Conservation (phyloP, 352 stramenopile genomes). For the Phytophthora megakarya region DNA sequence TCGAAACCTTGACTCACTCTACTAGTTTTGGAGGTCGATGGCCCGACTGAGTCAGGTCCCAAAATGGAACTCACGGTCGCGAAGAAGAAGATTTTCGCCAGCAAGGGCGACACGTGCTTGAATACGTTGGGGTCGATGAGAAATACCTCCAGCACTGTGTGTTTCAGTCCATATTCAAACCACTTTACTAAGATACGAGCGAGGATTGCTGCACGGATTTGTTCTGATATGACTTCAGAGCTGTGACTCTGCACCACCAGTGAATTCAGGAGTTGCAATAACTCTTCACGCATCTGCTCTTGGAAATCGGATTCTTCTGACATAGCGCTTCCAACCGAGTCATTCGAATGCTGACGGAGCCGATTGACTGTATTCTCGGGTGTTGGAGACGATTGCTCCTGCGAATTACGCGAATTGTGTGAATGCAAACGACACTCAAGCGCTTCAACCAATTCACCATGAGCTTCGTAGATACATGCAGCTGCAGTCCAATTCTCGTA, state of each 20-base stretch:
- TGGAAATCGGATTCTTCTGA: slow-evolving; percentile 55
- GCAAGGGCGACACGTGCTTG: slow-evolving; percentile 54
- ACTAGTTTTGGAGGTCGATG: slow-evolving; percentile 13
- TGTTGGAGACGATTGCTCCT: neutral
- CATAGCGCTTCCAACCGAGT: slow-evolving; percentile 25
- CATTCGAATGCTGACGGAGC: slow-evolving; percentile 38
- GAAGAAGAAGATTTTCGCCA: slow-evolving; percentile 81
- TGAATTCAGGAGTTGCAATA: slow-evolving; percentile 63
- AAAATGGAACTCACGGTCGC: slow-evolving; percentile 65
- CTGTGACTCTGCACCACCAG: slow-evolving; percentile 60
- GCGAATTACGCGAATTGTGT: slow-evolving; percentile 46
- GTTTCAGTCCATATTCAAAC: slow-evolving; percentile 75
- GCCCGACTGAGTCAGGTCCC: slow-evolving; percentile 16
- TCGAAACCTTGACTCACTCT: slow-evolving; percentile 47
- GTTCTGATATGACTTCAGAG: slow-evolving; percentile 37
- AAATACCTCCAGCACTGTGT: slow-evolving; percentile 64
- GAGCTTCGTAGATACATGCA: slow-evolving; percentile 76
- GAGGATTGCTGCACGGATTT: slow-evolving; percentile 70
- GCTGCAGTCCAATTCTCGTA: slow-evolving; percentile 84
- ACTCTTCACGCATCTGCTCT: slow-evolving; percentile 62
- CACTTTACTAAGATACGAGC: slow-evolving; percentile 83
- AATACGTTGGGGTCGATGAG: slow-evolving; percentile 70
- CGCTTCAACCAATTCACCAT: slow-evolving; percentile 81
- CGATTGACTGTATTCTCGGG: slow-evolving; percentile 27
- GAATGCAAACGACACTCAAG: slow-evolving; percentile 82